phyloP scores from a whole-genome alignment of 345 rosid species.

The Angophora floribunda region DNA sequence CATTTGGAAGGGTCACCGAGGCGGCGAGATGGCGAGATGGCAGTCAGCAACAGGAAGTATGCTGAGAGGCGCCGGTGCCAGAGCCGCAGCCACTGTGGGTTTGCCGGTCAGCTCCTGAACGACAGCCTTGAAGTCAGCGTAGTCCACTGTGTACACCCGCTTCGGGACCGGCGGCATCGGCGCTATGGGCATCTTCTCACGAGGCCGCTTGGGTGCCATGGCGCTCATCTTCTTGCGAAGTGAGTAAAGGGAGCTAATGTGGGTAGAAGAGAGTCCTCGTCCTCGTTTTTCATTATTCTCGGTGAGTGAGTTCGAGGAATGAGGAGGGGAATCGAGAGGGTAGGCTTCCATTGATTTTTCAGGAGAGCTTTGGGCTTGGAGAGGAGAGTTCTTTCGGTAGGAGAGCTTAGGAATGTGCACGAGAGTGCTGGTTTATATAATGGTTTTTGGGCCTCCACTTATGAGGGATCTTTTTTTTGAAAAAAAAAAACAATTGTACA shows the following conservation, averaged over 20 bases:
- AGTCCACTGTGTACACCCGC: not conserved
- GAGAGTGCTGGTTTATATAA: not conserved
- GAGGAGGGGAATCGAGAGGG: not conserved
- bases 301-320: not conserved
- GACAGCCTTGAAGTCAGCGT: not conserved
- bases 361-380: not conserved
- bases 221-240: conserved; percentile 13
- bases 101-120: not conserved
- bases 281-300: not conserved
- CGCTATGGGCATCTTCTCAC: not conserved
- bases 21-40: not conserved
- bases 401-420: not conserved
- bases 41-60: not conserved
- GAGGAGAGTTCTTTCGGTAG: not conserved
- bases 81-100: not conserved
- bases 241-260: not conserved
- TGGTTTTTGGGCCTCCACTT: not conserved
- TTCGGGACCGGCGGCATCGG: not conserved
- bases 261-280: conserved; percentile 9
- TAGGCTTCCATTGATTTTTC: not conserved
- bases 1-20: not conserved
- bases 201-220: conserved; percentile 1
- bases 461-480: not conserved
- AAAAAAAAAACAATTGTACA: not conserved
- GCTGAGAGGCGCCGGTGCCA: not conserved